Percentiles rank a stretch among this genome's conserved stretches.
Evolutionary conservation across 2,329 filamentous ascomycete species (phyloP).

Genomic region (Hypomyces rosellus): DNA sequence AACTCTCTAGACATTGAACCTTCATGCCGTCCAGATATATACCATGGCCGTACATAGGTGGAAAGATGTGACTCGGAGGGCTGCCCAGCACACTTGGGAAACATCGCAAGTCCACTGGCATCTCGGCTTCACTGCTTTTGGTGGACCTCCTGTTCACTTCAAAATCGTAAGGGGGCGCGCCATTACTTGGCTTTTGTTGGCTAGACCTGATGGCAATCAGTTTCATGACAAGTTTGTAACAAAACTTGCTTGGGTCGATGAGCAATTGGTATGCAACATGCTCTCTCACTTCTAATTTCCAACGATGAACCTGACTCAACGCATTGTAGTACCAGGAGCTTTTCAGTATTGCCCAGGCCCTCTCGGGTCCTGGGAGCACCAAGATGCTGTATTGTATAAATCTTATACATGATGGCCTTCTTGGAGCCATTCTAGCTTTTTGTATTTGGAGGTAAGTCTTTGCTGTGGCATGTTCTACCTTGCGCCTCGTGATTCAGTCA

Average conservation of each 20-base stretch:
- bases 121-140: slow-evolving; percentile 59
- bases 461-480: no score
- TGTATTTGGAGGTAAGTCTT: slow-evolving; percentile 53
- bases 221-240: slow-evolving; percentile 57
- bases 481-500: neutral
- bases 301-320: neutral
- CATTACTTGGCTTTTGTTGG: neutral
- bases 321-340: slow-evolving; percentile 58
- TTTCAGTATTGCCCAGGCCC: slow-evolving; percentile 61
- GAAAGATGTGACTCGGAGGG: no score
- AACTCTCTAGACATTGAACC: no score
- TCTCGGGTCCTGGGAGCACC: slow-evolving; percentile 62
- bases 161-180: slow-evolving; percentile 42
- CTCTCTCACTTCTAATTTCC: no score
- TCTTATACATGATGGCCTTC: slow-evolving; percentile 54
- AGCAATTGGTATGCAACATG: slow-evolving; percentile 48
- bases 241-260: slow-evolving; percentile 58
- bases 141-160: slow-evolving; percentile 64
- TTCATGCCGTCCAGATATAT: no score
- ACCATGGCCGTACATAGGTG: no score
- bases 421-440: slow-evolving; percentile 53
- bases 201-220: slow-evolving; percentile 18
- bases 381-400: slow-evolving; percentile 68
- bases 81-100: no score
- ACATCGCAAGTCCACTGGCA: slow-evolving; percentile 37